A percentile compares a stretch with the other conserved stretches of the same genome.
phyloP scores from a whole-genome alignment of 1,139 yeast species.

The Yamadazyma atmosphaerica region DNA sequence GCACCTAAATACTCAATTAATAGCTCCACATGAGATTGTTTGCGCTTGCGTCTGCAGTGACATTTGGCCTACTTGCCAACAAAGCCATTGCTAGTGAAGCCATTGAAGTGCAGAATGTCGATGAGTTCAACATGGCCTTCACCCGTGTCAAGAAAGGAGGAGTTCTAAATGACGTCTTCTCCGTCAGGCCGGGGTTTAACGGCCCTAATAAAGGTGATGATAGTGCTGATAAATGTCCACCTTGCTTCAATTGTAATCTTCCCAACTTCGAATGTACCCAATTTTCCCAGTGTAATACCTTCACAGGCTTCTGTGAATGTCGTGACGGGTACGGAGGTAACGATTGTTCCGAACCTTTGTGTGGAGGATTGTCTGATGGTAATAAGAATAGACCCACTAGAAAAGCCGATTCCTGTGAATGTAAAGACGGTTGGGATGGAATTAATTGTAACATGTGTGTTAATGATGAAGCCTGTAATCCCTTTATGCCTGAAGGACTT shows the following conservation, averaged over 20 bases:
- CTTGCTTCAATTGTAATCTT: constrained; percentile 90
- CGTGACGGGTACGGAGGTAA: constrained; percentile 91
- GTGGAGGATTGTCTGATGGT: constrained; percentile 76
- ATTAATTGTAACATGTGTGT: constrained; percentile 88
- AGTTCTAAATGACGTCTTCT: constrained; percentile 29
- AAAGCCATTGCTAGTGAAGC: neutral
- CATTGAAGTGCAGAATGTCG: constrained; percentile 14
- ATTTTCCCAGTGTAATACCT: constrained; percentile 81
- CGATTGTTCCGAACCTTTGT: constrained; percentile 86
- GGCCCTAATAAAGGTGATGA: constrained; percentile 8
- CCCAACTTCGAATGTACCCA: constrained; percentile 92
- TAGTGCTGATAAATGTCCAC: constrained; percentile 63
- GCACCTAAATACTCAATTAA: no score
- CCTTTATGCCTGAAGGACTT: constrained; percentile 85
- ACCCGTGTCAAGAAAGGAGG: constrained; percentile 27
- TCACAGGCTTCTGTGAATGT: constrained; percentile 90
- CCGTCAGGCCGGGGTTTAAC: constrained; percentile 18
- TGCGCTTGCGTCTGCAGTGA: neutral
- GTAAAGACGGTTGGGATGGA: constrained; percentile 89
- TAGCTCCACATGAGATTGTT: neutral
- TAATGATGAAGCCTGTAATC: constrained; percentile 71
- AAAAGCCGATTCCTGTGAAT: constrained; percentile 59
- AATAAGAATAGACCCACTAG: constrained; percentile 63
- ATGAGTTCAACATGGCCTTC: constrained; percentile 20
- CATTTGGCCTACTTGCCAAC: neutral